These are phyloP conservation scores for Eucalyptus erythrocorys DNA, from an alignment of 345 rosid genomes.

Conservation along the genomic window DNA sequence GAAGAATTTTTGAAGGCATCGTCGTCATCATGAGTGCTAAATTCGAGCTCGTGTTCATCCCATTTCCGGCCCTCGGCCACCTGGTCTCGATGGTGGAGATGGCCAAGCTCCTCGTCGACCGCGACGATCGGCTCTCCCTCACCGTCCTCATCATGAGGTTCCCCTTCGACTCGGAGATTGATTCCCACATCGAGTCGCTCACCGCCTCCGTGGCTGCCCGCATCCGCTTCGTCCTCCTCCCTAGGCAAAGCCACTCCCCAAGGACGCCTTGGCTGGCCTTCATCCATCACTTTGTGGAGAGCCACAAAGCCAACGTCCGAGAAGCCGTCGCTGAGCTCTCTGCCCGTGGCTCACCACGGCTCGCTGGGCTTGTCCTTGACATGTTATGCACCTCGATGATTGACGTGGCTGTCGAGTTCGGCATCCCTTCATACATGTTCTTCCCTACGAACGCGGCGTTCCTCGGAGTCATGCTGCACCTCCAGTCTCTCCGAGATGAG, in stretches of 20 bases:
- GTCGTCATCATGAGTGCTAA: no score
- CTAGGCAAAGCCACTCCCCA: neutral
- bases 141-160: neutral
- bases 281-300: neutral
- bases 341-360: neutral
- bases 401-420: slow-evolving; percentile 31
- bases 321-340: slow-evolving; percentile 8
- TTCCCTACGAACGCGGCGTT: slow-evolving; percentile 19
- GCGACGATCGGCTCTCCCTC: no score
- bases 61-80: no score
- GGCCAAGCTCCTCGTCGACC: no score
- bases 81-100: no score
- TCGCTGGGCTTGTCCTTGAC: slow-evolving; percentile 47
- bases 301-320: slow-evolving; percentile 13
- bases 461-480: slow-evolving; percentile 5
- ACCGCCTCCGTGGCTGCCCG: slow-evolving; percentile 9
- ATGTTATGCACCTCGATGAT: slow-evolving; percentile 39
- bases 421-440: slow-evolving; percentile 32
- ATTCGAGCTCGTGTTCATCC: no score
- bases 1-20: no score
- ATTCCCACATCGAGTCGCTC: neutral
- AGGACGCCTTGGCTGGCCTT: neutral
- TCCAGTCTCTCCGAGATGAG: slow-evolving; percentile 3
- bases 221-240: slow-evolving; percentile 23
- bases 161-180: neutral